These are phyloP conservation scores for Desmodesmus armatus DNA, from an alignment of 139 green algal species.

Conservation along the genomic window DNA sequence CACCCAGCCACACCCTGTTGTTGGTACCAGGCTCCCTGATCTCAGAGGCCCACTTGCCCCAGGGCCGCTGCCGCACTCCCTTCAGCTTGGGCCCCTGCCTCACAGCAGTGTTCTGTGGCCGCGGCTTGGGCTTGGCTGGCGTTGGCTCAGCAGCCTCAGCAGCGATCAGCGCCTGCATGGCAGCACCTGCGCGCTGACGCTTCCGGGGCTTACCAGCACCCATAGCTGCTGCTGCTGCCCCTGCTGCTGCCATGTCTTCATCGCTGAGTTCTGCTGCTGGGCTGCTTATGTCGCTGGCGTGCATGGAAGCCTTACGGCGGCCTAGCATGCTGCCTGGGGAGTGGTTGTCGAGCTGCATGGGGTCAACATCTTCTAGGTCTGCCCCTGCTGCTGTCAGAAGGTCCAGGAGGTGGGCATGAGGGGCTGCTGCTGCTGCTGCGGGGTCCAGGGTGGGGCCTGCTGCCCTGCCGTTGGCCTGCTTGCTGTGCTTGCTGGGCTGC, in stretches of 20 bases:
- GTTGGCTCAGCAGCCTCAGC: neutral
- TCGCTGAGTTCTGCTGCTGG: neutral
- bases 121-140: neutral
- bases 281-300: no score
- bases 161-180: neutral
- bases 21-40: conserved; percentile 52
- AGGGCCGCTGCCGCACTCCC: conserved; percentile 65
- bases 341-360: neutral
- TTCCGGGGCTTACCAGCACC: neutral
- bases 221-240: neutral
- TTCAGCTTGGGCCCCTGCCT: neutral
- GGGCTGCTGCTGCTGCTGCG: neutral
- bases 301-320: no score
- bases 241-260: neutral
- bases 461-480: neutral
- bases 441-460: neutral
- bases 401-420: no score
- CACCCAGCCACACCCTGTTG: conserved; percentile 38
- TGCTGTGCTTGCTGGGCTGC: conserved; percentile 9
- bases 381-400: neutral
- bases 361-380: neutral
- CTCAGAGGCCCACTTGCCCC: conserved; percentile 67
- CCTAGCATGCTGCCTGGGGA: no score
- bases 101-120: neutral
- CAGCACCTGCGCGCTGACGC: neutral